Evolutionary conservation across 345 rosid genomes (phyloP).

Genomic region (Angophora floribunda): DNA sequence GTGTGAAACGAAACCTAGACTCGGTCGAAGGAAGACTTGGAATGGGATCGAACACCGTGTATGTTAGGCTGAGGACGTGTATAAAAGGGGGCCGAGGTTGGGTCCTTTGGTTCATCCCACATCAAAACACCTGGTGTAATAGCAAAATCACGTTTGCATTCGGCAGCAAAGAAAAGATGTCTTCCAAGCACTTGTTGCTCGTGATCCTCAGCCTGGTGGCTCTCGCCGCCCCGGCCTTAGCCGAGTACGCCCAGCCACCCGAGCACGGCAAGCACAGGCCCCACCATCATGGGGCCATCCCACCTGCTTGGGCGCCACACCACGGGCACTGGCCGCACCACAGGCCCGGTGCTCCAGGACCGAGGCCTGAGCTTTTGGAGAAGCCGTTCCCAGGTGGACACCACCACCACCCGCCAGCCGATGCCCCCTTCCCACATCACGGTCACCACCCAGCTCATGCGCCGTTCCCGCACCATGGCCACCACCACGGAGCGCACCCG

Average conservation of each 20-base stretch:
- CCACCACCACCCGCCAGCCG: neutral
- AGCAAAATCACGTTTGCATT: neutral
- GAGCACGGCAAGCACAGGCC: neutral
- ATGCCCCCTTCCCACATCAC: neutral
- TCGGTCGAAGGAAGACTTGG: neutral
- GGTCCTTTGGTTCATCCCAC: neutral
- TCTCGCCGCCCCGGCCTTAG: neutral
- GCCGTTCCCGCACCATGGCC: neutral
- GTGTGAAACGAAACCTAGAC: neutral
- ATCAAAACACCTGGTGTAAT: neutral
- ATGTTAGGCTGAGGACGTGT: neutral
- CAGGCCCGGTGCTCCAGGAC: neutral
- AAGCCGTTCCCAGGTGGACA: neutral
- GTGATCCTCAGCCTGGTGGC: constrained; percentile 12
- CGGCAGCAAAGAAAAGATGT: neutral
- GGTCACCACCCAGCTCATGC: neutral
- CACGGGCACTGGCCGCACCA: neutral
- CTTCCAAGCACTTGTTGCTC: neutral
- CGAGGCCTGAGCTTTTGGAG: neutral
- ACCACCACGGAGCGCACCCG: neutral
- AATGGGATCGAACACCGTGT: neutral
- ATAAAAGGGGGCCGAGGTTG: neutral
- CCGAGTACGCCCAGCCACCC: neutral
- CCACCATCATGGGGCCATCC: neutral
- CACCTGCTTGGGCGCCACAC: neutral